A percentile compares a stretch with the other conserved stretches of the same genome.
Conservation (phyloP, 1,284 basidiomycete species). For the Ganoderma lucidum region DNA sequence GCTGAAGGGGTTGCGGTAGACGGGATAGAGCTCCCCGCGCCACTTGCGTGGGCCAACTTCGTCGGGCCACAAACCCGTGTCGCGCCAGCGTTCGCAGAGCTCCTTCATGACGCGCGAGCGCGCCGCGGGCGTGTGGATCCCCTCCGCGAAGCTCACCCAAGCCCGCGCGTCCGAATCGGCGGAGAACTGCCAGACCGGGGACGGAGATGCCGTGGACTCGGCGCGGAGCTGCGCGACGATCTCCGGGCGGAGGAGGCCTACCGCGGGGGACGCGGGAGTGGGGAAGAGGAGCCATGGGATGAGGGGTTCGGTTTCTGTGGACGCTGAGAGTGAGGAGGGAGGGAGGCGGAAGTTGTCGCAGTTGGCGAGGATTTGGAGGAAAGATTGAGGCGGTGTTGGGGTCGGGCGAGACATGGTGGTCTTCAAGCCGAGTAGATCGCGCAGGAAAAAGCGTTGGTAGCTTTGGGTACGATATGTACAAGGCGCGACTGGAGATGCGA, state of each 20-base stretch:
- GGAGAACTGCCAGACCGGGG: conserved; percentile 39
- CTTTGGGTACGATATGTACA: background rate
- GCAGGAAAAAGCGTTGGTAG: background rate
- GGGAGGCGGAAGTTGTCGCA: conserved; percentile 69
- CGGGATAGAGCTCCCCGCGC: conserved; percentile 85
- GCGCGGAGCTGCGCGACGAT: conserved; percentile 59
- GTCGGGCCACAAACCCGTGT: conserved; percentile 63
- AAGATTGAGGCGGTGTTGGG: conserved; percentile 39
- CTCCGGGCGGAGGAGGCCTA: conserved; percentile 70
- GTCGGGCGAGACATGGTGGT: conserved; percentile 15
- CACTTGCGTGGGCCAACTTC: conserved; percentile 81
- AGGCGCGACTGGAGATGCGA: background rate
- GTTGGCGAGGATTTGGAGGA: conserved; percentile 64
- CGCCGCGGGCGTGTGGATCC: conserved; percentile 59
- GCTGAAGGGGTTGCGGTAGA: conserved; percentile 80
- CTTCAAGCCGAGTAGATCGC: background rate
- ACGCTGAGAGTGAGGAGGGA: background rate
- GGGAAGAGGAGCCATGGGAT: conserved; percentile 60
- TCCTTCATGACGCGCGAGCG: conserved; percentile 68
- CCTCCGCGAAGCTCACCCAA: conserved; percentile 59
- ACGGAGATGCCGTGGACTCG: conserved; percentile 52
- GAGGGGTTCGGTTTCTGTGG: conserved; percentile 47
- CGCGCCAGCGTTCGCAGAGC: conserved; percentile 76
- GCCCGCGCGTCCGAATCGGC: background rate
- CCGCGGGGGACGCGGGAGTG: conserved; percentile 54